Conservation (phyloP, 257 asterid species). For the Nicotiana noctiflora region DNA sequence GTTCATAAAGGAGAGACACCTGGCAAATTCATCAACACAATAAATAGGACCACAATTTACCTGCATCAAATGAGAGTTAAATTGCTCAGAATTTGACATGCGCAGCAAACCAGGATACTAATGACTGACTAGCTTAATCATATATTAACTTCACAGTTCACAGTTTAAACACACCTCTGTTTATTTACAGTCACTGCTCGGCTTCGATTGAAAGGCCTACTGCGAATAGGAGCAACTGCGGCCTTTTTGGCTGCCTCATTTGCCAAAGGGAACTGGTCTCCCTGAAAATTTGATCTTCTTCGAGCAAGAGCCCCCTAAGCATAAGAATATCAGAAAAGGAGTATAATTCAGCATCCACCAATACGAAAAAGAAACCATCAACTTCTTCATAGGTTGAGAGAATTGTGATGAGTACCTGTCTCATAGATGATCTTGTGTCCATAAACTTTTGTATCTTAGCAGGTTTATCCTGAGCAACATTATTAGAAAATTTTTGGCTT, state of each 20-base stretch:
- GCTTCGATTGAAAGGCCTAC: conserved; percentile 42
- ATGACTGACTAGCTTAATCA: not conserved
- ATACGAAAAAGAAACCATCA: not conserved
- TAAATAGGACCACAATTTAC: conserved; percentile 48
- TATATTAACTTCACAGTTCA: not conserved
- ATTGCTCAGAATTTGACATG: not conserved
- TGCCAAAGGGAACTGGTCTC: conserved; percentile 64
- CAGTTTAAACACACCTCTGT: conserved; percentile 41
- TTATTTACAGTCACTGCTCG: conserved; percentile 42
- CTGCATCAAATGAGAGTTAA: conserved; percentile 30
- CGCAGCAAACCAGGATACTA: not conserved
- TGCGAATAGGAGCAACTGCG: conserved; percentile 53
- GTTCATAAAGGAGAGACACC: conserved; percentile 24
- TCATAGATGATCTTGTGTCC: conserved; percentile 58
- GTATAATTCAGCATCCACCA: not conserved
- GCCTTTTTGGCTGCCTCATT: conserved; percentile 77
- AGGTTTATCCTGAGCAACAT: conserved; percentile 50
- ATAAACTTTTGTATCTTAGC: conserved; percentile 38
- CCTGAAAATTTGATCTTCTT: conserved; percentile 72
- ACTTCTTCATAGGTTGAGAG: not conserved
- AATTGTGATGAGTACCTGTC: conserved; percentile 51
- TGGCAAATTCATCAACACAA: conserved; percentile 32
- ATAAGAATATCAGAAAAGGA: conserved; percentile 4
- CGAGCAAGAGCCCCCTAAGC: conserved; percentile 74
- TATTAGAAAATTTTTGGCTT: conserved; percentile 36